Conservation (phyloP, 1,284 basidiomycete genomes). For the Papiliotrema flavescens region DNA sequence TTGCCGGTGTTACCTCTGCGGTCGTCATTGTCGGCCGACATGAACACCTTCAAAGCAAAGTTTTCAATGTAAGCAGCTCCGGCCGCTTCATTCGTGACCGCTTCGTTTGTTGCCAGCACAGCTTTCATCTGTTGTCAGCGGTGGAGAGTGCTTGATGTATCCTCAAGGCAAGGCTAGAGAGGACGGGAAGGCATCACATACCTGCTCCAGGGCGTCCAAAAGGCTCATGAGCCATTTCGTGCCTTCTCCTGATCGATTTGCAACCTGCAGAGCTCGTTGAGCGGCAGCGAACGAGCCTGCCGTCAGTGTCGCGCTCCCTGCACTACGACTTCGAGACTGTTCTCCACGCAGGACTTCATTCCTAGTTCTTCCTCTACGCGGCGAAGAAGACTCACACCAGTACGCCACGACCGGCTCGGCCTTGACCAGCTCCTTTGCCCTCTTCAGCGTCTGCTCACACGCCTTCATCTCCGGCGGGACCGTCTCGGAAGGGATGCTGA, state of each 20-base stretch:
- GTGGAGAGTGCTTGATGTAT: too few relatives aligned
- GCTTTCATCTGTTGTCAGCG: constrained; percentile 59
- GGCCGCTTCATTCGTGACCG: constrained; percentile 75
- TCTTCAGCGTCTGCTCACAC: constrained; percentile 71
- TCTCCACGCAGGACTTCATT: not conserved
- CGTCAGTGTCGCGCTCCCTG: constrained; percentile 4
- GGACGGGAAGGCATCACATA: constrained; percentile 27
- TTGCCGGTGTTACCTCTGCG: constrained; percentile 68
- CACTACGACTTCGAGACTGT: not conserved
- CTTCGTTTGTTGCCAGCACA: constrained; percentile 70
- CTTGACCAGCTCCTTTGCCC: constrained; percentile 75
- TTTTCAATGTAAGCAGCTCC: constrained; percentile 88
- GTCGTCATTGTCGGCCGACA: constrained; percentile 86
- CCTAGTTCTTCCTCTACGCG: not conserved
- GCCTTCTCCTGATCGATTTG: constrained; percentile 61
- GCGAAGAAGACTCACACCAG: constrained; percentile 73
- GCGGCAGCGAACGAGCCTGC: constrained; percentile 85
- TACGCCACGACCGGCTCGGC: constrained; percentile 86
- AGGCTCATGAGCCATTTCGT: constrained; percentile 70
- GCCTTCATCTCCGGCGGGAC: constrained; percentile 54
- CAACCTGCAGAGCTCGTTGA: constrained; percentile 71
- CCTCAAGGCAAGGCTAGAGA: too few relatives aligned
- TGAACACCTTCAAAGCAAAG: constrained; percentile 86
- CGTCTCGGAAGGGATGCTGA: constrained; percentile 40
- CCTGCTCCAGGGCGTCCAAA: constrained; percentile 71